phyloP scores from a whole-genome alignment of 805 yeast genomes.

The Helenozyma rhizophorensis region DNA sequence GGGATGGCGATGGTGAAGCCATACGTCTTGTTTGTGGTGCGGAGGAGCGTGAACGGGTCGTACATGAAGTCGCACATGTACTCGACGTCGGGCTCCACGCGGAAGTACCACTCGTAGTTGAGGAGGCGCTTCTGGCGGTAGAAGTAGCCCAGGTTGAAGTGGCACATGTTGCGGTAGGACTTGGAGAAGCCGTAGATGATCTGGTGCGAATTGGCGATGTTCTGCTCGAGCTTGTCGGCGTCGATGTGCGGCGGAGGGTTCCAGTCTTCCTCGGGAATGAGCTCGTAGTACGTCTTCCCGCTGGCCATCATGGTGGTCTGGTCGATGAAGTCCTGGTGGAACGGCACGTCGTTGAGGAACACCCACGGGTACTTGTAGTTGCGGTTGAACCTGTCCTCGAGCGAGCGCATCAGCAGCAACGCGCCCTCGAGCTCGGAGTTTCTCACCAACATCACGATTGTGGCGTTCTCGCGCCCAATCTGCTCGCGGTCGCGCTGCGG shows the following conservation, averaged over 20 bases:
- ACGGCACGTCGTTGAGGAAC: constrained; percentile 41
- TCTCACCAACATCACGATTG: constrained; percentile 81
- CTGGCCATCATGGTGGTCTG: constrained; percentile 43
- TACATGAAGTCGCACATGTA: constrained; percentile 54
- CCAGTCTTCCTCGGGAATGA: constrained; percentile 40
- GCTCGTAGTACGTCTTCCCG: constrained; percentile 37
- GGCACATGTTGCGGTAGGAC: constrained; percentile 63
- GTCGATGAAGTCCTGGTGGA: constrained; percentile 36
- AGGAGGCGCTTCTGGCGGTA: constrained; percentile 42
- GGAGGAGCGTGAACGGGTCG: constrained; percentile 46
- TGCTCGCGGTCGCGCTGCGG: constrained; percentile 30
- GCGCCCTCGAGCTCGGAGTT: constrained; percentile 78
- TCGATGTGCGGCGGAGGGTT: constrained; percentile 35
- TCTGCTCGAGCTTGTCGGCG: constrained; percentile 21
- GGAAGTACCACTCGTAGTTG: constrained; percentile 52
- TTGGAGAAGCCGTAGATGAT: constrained; percentile 45
- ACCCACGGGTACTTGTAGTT: constrained; percentile 42
- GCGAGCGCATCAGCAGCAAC: constrained; percentile 40
- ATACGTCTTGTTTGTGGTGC: constrained; percentile 41
- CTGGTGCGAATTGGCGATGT: constrained; percentile 19
- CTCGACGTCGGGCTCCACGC: constrained; percentile 58
- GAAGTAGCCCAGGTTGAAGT: constrained; percentile 66
- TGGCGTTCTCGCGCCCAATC: constrained; percentile 70
- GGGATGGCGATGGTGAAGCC: constrained; percentile 50
- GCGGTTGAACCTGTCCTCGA: constrained; percentile 40